A percentile compares a stretch with the other conserved stretches of the same genome.
phyloP scores from a whole-genome alignment of 306 rosid species.

The Hippophae gyantsensis region DNA sequence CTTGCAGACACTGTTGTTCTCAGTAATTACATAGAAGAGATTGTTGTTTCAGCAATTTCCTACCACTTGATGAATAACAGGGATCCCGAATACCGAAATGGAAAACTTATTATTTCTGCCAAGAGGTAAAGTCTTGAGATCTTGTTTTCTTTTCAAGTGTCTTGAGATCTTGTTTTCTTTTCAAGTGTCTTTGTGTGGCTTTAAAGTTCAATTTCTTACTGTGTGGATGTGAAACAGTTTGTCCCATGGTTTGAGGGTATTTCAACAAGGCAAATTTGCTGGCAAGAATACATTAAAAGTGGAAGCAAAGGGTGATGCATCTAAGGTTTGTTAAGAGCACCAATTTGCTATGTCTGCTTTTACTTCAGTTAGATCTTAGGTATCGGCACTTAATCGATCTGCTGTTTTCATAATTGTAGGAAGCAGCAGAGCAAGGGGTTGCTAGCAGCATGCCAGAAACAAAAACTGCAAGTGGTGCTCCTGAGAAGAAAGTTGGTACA shows the following conservation, averaged over 20 bases:
- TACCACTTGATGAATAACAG: conserved; percentile 80
- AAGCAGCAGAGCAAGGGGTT: conserved; percentile 27
- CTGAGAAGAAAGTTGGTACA: conserved; percentile 39
- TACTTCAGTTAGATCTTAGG: conserved; percentile 8
- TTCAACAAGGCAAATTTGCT: conserved; percentile 50
- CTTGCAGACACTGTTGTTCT: conserved; percentile 72
- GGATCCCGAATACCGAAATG: conserved; percentile 88
- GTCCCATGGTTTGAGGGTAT: conserved; percentile 73
- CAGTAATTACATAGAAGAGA: conserved; percentile 79
- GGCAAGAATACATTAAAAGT: conserved; percentile 46
- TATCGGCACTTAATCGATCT: conserved; percentile 8
- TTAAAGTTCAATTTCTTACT: conserved; percentile 10
- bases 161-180: not conserved
- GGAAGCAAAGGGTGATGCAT: conserved; percentile 45
- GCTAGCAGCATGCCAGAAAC: conserved; percentile 33
- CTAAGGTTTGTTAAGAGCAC: conserved; percentile 46
- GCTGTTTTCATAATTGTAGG: conserved; percentile 20
- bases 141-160: conserved; percentile 1
- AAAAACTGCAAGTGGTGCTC: conserved; percentile 32
- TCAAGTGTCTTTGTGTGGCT: conserved; percentile 2
- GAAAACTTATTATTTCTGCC: conserved; percentile 67
- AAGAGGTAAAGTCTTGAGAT: conserved; percentile 39
- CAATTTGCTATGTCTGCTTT: conserved; percentile 8
- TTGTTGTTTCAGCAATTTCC: conserved; percentile 88
- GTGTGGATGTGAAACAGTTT: conserved; percentile 46